A percentile compares a stretch with the other conserved stretches of the same genome.
phyloP scores from a whole-genome alignment of 257 asterid genomes.

The Marsdenia floribunda region DNA sequence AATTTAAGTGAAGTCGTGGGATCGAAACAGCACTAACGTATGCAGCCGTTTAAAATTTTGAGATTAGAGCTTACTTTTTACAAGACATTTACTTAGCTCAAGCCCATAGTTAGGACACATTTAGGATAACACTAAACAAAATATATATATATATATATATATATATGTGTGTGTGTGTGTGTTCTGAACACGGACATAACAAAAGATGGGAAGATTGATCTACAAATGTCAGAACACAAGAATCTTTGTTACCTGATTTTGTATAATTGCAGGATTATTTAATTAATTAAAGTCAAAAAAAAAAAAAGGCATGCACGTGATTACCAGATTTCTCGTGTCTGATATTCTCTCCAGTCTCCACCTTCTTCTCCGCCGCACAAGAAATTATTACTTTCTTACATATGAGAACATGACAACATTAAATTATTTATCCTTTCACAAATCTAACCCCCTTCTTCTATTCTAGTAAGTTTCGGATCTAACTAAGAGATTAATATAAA shows the following conservation, averaged over 20 bases:
- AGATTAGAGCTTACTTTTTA: too few relatives aligned
- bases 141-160: not conserved
- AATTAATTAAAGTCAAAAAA: not conserved
- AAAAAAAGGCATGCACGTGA: not conserved
- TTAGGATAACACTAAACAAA: too few relatives aligned
- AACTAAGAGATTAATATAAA: too few relatives aligned
- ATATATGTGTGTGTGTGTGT: too few relatives aligned
- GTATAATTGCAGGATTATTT: not conserved
- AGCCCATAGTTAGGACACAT: too few relatives aligned
- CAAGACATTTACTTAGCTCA: too few relatives aligned
- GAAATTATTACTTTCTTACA: not conserved
- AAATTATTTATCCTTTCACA: not conserved
- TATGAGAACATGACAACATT: constrained; percentile 21
- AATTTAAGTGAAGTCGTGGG: too few relatives aligned
- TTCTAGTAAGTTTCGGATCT: too few relatives aligned
- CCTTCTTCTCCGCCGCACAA: constrained; percentile 12
- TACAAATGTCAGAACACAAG: not conserved
- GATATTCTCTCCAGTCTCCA: not conserved
- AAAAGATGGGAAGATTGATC: not conserved
- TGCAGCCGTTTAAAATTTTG: too few relatives aligned
- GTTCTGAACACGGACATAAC: not conserved
- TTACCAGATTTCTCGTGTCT: constrained; percentile 4
- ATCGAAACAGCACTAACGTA: too few relatives aligned
- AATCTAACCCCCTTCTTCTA: not conserved
- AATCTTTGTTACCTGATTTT: not conserved